Conservation (phyloP, 169 alveolate genomes). For the Eimeria praecox region DNA sequence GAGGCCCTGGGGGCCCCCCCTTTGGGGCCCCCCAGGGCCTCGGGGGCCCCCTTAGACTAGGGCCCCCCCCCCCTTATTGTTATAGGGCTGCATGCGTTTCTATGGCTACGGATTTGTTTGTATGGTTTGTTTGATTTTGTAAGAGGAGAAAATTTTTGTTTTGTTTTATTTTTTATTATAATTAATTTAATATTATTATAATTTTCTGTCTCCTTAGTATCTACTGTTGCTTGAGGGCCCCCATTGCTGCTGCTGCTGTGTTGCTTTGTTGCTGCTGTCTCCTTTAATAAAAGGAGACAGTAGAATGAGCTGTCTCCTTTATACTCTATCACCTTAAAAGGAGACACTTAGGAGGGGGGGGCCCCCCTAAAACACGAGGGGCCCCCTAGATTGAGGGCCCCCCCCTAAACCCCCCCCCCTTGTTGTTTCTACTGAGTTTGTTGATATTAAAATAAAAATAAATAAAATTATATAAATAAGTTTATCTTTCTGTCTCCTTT, state of each 20-base stretch:
- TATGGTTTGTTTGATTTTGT: background rate
- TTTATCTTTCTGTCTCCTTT: background rate
- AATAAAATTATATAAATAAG: too few relatives aligned
- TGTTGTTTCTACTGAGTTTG: too few relatives aligned
- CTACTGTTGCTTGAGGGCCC: background rate
- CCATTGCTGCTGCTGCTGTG: background rate
- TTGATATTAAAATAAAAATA: too few relatives aligned
- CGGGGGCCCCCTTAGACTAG: constrained; percentile 18
- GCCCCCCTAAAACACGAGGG: too few relatives aligned
- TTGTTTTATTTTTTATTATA: too few relatives aligned
- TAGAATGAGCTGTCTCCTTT: background rate
- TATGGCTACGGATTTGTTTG: background rate
- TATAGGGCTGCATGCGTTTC: background rate
- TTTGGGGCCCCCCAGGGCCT: background rate
- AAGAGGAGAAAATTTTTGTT: background rate
- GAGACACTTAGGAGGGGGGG: background rate
- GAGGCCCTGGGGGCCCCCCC: background rate
- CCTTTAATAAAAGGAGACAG: background rate
- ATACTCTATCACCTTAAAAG: background rate
- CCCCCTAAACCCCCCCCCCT: too few relatives aligned
- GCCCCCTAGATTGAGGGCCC: too few relatives aligned
- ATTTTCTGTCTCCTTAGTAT: too few relatives aligned
- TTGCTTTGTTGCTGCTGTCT: background rate
- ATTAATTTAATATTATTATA: too few relatives aligned
- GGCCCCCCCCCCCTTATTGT: too few relatives aligned